phyloP scores from a whole-genome alignment of 345 rosid species.

The Mercurialis annua region DNA sequence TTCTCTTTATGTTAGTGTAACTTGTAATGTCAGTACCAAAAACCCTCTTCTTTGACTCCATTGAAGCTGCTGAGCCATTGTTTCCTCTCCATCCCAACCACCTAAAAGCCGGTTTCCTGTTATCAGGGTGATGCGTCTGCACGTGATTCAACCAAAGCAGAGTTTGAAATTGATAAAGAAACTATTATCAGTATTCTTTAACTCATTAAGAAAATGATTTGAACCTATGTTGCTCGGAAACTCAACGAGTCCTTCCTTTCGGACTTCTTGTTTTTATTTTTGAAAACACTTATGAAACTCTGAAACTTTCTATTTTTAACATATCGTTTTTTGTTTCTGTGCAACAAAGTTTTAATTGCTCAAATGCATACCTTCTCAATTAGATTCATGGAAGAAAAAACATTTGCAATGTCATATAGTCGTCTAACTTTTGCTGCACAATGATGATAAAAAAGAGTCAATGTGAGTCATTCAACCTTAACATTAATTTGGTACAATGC shows the following conservation, averaged over 20 bases:
- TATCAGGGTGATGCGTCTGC: constrained; percentile 70
- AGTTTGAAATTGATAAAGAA: constrained; percentile 12
- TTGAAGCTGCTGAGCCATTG: constrained; percentile 16
- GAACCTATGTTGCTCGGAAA: too few relatives aligned
- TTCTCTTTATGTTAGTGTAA: constrained; percentile 38
- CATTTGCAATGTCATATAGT: constrained; percentile 81
- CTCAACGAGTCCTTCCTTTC: too few relatives aligned
- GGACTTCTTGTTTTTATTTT: too few relatives aligned
- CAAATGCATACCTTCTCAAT: constrained; percentile 68
- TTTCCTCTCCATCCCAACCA: constrained; percentile 66
- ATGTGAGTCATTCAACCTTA: constrained; percentile 3
- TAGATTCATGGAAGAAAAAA: constrained; percentile 65
- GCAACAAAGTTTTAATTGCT: too few relatives aligned
- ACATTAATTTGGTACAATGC: constrained; percentile 3
- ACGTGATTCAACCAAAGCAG: constrained; percentile 13
- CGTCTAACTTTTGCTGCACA: constrained; percentile 79
- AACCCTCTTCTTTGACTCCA: constrained; percentile 49
- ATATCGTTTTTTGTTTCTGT: too few relatives aligned
- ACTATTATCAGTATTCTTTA: not conserved
- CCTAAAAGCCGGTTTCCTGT: constrained; percentile 68
- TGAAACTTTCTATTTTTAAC: too few relatives aligned
- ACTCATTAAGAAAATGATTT: not conserved
- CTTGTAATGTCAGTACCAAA: constrained; percentile 70
- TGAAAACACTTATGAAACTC: too few relatives aligned
- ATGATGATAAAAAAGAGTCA: constrained; percentile 14